These are phyloP conservation scores for Fusarium sp. DNA, from an alignment of 2,329 filamentous ascomycete genomes.

Conservation along the genomic window DNA sequence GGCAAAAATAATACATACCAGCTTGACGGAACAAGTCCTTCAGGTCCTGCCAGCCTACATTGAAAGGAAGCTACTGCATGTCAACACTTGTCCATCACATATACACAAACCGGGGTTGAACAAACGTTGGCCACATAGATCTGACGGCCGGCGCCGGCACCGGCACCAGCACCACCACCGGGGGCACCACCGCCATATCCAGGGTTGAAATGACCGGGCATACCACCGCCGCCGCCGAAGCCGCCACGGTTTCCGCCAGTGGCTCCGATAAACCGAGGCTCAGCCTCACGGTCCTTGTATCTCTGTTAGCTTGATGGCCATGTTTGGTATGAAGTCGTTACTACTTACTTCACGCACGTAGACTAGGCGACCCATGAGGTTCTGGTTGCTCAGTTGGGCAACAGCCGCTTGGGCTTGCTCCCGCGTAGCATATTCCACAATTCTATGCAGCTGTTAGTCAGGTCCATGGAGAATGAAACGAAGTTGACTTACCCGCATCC, in stretches of 20 bases:
- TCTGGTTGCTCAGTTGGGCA: constrained; percentile 98
- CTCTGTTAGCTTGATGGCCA: neutral
- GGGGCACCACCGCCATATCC: constrained; percentile 66
- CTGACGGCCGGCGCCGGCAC: constrained; percentile 75
- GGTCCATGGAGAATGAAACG: neutral
- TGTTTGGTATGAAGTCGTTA: too few species aligned
- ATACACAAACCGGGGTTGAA: constrained; percentile 53
- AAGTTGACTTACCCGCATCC: constrained; percentile 91
- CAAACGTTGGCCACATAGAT: constrained; percentile 99
- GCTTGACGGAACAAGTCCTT: constrained; percentile 99
- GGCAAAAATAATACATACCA: constrained; percentile 70
- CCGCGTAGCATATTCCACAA: constrained; percentile 99
- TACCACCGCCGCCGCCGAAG: constrained; percentile 64
- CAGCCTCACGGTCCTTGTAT: constrained; percentile 90
- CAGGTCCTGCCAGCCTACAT: constrained; percentile 97
- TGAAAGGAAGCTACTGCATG: constrained; percentile 84
- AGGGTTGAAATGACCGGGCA: constrained; percentile 67
- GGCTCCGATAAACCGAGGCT: constrained; percentile 92
- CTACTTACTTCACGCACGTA: constrained; percentile 92
- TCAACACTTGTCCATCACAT: constrained; percentile 31
- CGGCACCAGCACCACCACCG: constrained; percentile 57
- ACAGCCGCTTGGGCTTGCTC: constrained; percentile 99
- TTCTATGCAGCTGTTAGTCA: constrained; percentile 69
- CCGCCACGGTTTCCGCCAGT: constrained; percentile 72
- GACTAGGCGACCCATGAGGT: constrained; percentile 96